Conservation (phyloP, 2,329 filamentous ascomycete species). For the Sclerotinia borealis region DNA sequence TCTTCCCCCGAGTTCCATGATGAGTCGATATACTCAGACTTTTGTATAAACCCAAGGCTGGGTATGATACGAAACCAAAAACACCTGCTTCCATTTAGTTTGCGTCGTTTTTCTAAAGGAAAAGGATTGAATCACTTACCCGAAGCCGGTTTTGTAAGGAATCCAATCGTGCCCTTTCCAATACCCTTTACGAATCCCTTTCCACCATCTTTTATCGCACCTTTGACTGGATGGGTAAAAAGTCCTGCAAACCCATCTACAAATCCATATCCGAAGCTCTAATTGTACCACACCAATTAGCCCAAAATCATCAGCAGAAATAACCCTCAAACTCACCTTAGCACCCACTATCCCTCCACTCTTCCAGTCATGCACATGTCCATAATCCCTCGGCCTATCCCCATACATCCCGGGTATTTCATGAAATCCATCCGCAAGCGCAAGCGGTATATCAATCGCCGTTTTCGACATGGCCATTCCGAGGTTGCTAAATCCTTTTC, state of each 20-base stretch:
- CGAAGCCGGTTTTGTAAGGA: background rate
- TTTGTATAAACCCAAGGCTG: constrained; percentile 11
- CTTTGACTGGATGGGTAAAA: background rate
- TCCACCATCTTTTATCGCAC: background rate
- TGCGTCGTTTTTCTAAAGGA: background rate
- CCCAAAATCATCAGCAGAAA: background rate
- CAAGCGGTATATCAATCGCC: background rate
- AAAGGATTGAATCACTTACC: background rate
- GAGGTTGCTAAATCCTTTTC: constrained; percentile 8
- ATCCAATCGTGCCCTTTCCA: background rate
- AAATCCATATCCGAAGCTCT: background rate
- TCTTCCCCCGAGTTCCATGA: background rate
- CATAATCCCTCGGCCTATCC: background rate
- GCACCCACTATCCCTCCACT: background rate
- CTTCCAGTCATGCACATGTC: background rate
- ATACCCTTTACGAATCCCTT: background rate
- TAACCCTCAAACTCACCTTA: background rate
- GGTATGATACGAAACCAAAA: constrained; percentile 12
- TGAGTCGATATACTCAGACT: background rate
- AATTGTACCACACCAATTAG: background rate
- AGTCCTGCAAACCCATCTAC: background rate
- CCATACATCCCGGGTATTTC: background rate
- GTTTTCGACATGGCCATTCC: background rate
- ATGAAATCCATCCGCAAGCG: background rate
- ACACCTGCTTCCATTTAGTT: background rate